These are phyloP conservation scores for Quillaja saponaria DNA, from an alignment of 306 rosid species.

Conservation along the genomic window DNA sequence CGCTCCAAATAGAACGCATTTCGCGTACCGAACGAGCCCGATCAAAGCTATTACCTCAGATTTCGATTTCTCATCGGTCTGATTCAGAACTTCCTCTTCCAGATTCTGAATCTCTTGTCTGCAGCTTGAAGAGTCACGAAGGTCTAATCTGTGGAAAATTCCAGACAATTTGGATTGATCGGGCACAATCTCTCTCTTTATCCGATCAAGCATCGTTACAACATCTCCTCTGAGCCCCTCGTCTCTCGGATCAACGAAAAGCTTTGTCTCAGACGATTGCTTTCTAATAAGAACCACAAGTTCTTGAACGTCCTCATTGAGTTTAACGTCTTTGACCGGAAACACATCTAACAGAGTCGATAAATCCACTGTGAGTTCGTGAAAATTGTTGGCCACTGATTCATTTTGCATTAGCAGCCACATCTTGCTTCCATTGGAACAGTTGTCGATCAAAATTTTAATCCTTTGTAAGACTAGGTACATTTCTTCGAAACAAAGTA, in stretches of 20 bases:
- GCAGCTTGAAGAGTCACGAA: conserved; percentile 63
- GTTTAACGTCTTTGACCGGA: conserved; percentile 42
- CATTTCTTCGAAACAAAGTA: conserved; percentile 80
- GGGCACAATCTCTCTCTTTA: conserved; percentile 70
- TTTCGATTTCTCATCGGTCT: conserved; percentile 58
- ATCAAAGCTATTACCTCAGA: conserved; percentile 63
- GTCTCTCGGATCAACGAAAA: conserved; percentile 39
- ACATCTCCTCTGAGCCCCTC: conserved; percentile 46
- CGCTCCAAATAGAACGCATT: conserved; percentile 79
- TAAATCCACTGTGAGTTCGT: conserved; percentile 61
- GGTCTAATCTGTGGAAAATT: conserved; percentile 53
- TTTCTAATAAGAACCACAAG: conserved; percentile 55
- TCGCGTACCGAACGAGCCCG: conserved; percentile 79
- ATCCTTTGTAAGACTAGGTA: conserved; percentile 67
- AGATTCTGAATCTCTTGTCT: conserved; percentile 71
- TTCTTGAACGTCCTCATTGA: conserved; percentile 71
- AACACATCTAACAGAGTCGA: conserved; percentile 74
- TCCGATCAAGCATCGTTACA: conserved; percentile 53
- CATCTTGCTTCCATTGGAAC: conserved; percentile 63
- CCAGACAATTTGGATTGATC: conserved; percentile 38
- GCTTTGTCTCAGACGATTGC: conserved; percentile 48
- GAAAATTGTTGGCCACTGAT: conserved; percentile 52
- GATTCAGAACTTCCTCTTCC: conserved; percentile 70
- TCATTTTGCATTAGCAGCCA: conserved; percentile 57
- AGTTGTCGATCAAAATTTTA: conserved; percentile 65